Base-by-base conservation (phyloP, 441 rosid species). In the Dalechampia spathulata region DNA sequence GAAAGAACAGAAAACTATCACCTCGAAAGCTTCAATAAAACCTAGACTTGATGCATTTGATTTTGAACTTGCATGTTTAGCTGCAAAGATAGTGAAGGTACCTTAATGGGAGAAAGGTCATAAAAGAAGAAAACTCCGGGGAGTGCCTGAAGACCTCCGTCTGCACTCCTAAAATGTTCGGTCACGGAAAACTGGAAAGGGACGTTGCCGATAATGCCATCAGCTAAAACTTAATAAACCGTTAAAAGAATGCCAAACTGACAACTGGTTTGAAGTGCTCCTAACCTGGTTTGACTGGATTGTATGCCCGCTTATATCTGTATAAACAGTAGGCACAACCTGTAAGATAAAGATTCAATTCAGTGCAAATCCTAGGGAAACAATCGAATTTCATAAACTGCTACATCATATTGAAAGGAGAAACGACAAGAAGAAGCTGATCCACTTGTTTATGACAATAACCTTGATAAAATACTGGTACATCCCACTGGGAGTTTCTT, bases 51-150 rank as follows among this genome's bases (percentile, higher is more conserved):
- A 37, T 16, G 37, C 28, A 58, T 8, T 16, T 15, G 14, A 52
- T 17, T 25, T 52, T 10, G 20, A 61, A 40, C 48, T 59, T 46
- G 52, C 50, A 32, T 17, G 19, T 28, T 6, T 3, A 20, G 7
- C n/a, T 11, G 19, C 20, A 19, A 9, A 52, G 21, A 5, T 50
- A n/a, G n/a, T n/a, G n/a, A 65, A 38, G 56, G 50, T 27, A 89
- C 99, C 99, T 92, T 92, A 63, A 92, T 89, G 23, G 99, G 96
- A 52, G 99, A 92, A 46, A 92, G 96, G 73, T 92, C 99, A 73
- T 92, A 92, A 67, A 89, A 82, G 87, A 92, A 85, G 87, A 92
- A 92, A 57, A 92, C 88, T 62, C 97, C 99, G 0, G 96, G 95
- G 14, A 87, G 77, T 42, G 94, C 69, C 65, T 80, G 95, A 30